Evolutionary conservation across 192 early-diverging fungal species (phyloP), one percentile per base, ranked within the genome.

Genomic region (Cladochytrium replicatum): DNA sequence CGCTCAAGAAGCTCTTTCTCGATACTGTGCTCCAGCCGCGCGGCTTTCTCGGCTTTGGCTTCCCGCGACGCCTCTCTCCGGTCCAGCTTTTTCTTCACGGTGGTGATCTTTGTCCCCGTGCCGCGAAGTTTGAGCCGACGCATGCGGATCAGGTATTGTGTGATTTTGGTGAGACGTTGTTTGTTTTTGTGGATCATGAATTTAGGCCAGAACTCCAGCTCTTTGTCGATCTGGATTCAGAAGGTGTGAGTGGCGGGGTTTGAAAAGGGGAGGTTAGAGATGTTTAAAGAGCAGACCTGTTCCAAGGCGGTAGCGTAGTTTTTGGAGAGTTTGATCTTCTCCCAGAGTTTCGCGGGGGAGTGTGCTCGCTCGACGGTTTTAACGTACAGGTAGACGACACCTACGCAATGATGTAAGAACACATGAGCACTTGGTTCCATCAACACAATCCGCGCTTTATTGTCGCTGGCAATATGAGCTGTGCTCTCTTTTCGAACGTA

Each of bases 351-450:
- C 25, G 86, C 72, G 6, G 94, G 94, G 17, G 83, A 87, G 57
- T 96, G 91, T 7, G 94, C 93, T 43, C 93, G 78, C 64, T 98
- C 91, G 21, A 92, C 84, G 5, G 88, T 92, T 57, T 98, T 98
- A 63, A 91, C 80, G 63, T 89, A 97, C 15, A 97, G 76, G 61
- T 88, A 93, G 56, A 92, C 70, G 54, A 75, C 69, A 31, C 84
- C 72, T 75, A n/a, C n/a, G n/a, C n/a, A n/a, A n/a, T n/a, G n/a
- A n/a, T n/a, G n/a, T n/a, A n/a, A n/a, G n/a, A n/a, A n/a, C n/a
- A n/a, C n/a, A n/a, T n/a, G n/a, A n/a, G n/a, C n/a, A n/a, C n/a
- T n/a, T n/a, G n/a, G n/a, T n/a, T n/a, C n/a, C n/a, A n/a, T n/a
- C n/a, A n/a, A n/a, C n/a, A n/a, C n/a, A n/a, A n/a, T n/a, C n/a